A percentile compares a stretch with the other conserved stretches of the same genome.
phyloP scores from a whole-genome alignment of 768 basidiomycete species.

The Daedalea quercina region DNA sequence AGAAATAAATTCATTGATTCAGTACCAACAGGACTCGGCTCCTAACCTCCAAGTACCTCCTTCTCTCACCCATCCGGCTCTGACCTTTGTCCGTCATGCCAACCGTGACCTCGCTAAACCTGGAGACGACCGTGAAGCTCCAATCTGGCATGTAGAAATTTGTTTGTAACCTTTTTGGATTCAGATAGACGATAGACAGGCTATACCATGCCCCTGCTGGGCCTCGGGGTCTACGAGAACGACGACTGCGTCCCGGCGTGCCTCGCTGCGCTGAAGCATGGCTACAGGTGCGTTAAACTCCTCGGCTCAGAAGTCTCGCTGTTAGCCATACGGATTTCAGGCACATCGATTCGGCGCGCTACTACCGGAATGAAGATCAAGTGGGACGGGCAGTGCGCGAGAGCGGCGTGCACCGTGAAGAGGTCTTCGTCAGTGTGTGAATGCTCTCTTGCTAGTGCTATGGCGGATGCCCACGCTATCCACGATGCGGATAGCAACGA shows the following conservation, averaged over 20 bases:
- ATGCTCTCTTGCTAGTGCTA: not conserved
- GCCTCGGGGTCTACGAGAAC: conserved; percentile 70
- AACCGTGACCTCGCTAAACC: no score
- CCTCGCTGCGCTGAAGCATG: conserved; percentile 51
- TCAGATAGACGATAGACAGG: conserved; percentile 44
- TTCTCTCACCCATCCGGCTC: no score
- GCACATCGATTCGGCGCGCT: conserved; percentile 49
- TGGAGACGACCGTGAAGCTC: no score
- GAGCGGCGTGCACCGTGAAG: conserved; percentile 64
- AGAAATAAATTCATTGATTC: no score
- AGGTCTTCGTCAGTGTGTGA: conserved; percentile 57
- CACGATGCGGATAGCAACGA: conserved; percentile 48
- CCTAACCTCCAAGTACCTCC: no score
- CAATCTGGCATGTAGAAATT: no score
- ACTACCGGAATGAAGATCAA: conserved; percentile 66
- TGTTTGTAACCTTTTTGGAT: no score
- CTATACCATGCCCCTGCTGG: conserved; percentile 57
- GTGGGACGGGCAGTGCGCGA: conserved; percentile 73
- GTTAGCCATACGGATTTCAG: conserved; percentile 18
- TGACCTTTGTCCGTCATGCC: no score
- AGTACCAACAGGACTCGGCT: no score
- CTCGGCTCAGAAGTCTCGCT: not conserved
- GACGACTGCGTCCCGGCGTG: conserved; percentile 46
- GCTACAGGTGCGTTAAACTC: conserved; percentile 41
- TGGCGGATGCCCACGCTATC: not conserved